Evolutionary conservation across 148 eudicot species (phyloP).

Genomic region (Polygonum aviculare): DNA sequence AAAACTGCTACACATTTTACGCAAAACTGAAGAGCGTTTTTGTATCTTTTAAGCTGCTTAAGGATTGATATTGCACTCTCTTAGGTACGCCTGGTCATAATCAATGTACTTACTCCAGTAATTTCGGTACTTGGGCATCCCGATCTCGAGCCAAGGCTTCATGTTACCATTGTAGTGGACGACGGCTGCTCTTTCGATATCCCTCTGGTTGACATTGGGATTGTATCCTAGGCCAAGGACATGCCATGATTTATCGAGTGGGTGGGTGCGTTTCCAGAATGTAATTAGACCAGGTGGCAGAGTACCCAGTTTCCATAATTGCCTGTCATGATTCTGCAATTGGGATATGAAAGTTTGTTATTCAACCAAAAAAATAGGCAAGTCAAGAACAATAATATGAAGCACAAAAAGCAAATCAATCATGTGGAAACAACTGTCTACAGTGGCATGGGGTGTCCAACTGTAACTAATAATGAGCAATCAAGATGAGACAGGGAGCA

Average conservation of each 20-base stretch:
- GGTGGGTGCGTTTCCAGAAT: slow-evolving; percentile 48
- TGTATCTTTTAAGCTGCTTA: slow-evolving; percentile 11
- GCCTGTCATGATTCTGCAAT: slow-evolving; percentile 73
- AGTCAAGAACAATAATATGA: background rate
- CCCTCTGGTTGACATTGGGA: slow-evolving; percentile 58
- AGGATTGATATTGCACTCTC: slow-evolving; percentile 82
- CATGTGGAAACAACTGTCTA: background rate
- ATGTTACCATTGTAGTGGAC: slow-evolving; percentile 83
- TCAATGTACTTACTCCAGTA: slow-evolving; percentile 67
- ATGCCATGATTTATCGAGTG: slow-evolving; percentile 72
- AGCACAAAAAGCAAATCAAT: background rate
- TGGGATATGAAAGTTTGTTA: background rate
- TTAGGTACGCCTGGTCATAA: slow-evolving; percentile 48
- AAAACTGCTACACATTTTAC: slow-evolving; percentile 1
- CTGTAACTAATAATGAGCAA: background rate
- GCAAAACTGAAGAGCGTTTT: background rate
- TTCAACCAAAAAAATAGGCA: background rate
- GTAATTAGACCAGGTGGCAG: slow-evolving; percentile 86
- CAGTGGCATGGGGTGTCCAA: background rate
- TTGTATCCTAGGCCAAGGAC: slow-evolving; percentile 82
- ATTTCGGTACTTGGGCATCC: slow-evolving; percentile 54
- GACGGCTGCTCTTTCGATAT: slow-evolving; percentile 66
- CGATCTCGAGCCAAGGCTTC: slow-evolving; percentile 95
- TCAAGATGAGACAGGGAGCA: background rate
- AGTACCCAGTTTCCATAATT: slow-evolving; percentile 83